A percentile compares a stretch with the other conserved stretches of the same genome.
Conservation (phyloP, 1,284 basidiomycete species). For the Boletus sp. region DNA sequence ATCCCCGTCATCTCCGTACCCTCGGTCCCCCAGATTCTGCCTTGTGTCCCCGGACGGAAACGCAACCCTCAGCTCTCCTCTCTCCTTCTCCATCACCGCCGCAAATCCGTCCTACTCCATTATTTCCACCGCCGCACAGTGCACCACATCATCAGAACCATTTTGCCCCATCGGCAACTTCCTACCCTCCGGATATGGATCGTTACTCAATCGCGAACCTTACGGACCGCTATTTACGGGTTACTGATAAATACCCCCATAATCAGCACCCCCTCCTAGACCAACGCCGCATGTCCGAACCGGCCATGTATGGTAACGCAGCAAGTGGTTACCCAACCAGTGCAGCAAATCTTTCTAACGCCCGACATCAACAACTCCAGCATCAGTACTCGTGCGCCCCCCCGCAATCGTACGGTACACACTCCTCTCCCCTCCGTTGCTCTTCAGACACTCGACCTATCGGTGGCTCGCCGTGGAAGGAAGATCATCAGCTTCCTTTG, state of each 20-base stretch:
- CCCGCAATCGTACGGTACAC: constrained; percentile 28
- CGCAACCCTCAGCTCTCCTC: constrained; percentile 26
- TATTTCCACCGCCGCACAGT: constrained; percentile 41
- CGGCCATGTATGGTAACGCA: constrained; percentile 40
- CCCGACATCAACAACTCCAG: constrained; percentile 31
- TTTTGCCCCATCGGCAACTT: constrained; percentile 39
- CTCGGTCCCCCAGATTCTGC: constrained; percentile 6
- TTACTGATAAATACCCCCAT: constrained; percentile 39
- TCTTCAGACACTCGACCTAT: constrained; percentile 40
- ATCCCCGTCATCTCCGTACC: constrained; percentile 1
- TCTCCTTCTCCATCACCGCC: constrained; percentile 44
- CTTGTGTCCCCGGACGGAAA: not conserved
- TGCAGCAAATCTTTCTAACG: constrained; percentile 25
- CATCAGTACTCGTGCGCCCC: constrained; percentile 33
- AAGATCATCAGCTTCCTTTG: constrained; percentile 25
- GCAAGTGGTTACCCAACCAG: constrained; percentile 22
- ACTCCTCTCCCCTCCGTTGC: constrained; percentile 38
- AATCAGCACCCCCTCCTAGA: constrained; percentile 39
- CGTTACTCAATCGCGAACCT: constrained; percentile 36
- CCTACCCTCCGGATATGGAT: constrained; percentile 34
- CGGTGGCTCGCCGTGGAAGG: constrained; percentile 36
- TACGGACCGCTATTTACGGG: constrained; percentile 36
- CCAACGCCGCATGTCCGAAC: constrained; percentile 64
- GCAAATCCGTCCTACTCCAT: constrained; percentile 36
- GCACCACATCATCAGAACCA: constrained; percentile 44